Conservation (phyloP, 2,329 filamentous ascomycete genomes). For the Ceratocystis albifundus region DNA sequence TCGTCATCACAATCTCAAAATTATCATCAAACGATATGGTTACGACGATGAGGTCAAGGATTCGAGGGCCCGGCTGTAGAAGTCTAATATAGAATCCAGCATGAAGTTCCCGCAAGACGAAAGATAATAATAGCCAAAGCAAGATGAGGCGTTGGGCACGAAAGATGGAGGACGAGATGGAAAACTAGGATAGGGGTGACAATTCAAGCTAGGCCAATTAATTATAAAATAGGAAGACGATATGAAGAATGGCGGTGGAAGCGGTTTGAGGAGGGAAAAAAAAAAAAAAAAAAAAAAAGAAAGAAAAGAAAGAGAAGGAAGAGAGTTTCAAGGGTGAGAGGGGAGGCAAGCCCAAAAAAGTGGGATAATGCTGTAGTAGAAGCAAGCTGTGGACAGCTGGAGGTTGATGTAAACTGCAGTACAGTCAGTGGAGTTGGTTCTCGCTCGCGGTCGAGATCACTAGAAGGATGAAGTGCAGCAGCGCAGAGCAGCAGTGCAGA, state of each 20-base stretch:
- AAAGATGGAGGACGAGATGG: neutral
- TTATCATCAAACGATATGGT: neutral
- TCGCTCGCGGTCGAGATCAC: too few relatives aligned
- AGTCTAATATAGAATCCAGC: neutral
- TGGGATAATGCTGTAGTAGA: neutral
- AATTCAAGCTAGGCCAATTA: neutral
- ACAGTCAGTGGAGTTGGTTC: too few relatives aligned
- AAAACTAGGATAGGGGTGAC: neutral
- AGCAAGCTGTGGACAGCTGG: neutral
- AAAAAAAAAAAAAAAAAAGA: neutral
- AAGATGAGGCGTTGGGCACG: neutral
- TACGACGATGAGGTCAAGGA: neutral
- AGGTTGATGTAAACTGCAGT: too few relatives aligned
- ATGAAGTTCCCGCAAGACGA: neutral
- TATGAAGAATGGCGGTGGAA: neutral
- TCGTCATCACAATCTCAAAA: neutral
- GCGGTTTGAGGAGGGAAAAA: neutral
- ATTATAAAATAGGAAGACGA: neutral
- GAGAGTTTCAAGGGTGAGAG: neutral
- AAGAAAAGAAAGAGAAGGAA: neutral
- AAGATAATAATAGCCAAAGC: neutral
- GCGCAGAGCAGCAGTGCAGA: too few relatives aligned
- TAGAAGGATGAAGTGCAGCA: too few relatives aligned
- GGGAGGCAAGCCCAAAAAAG: neutral
- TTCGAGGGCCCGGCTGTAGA: neutral